A percentile compares a stretch with the other conserved stretches of the same genome.
phyloP scores from a whole-genome alignment of 1,139 yeast species.

The Neolecta irregularis region DNA sequence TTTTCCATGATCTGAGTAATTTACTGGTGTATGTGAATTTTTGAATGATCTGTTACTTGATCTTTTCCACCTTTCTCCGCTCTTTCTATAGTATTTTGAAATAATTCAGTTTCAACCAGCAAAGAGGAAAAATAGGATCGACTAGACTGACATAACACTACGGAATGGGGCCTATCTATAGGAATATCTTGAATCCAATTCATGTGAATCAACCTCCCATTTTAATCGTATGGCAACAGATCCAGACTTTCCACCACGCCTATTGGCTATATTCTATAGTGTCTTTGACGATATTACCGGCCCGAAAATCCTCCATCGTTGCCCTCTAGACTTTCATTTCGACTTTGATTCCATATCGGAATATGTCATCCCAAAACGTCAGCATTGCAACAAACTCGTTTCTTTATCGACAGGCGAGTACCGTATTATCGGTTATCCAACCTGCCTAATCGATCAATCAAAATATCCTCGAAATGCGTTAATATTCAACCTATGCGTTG shows the following conservation, averaged over 20 bases:
- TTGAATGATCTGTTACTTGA: too few species aligned
- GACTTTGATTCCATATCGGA: constrained; percentile 77
- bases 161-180: too few species aligned
- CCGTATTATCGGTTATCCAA: constrained; percentile 81
- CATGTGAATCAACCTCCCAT: too few species aligned
- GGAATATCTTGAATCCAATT: too few species aligned
- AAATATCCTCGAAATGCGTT: constrained; percentile 87
- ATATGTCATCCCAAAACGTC: constrained; percentile 86
- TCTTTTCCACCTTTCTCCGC: too few species aligned
- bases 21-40: too few species aligned
- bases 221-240: too few species aligned
- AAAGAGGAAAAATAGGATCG: too few species aligned
- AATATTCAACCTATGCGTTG: constrained; percentile 83
- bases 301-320: constrained; percentile 83
- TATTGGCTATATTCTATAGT: constrained; percentile 73
- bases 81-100: too few species aligned
- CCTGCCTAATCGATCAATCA: constrained; percentile 52
- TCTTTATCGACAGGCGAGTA: constrained; percentile 57
- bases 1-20: too few species aligned
- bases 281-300: constrained; percentile 94
- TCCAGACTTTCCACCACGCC: constrained; percentile 44
- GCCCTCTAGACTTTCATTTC: constrained; percentile 53
- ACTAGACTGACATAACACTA: too few species aligned
- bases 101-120: too few species aligned
- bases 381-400: constrained; percentile 66